Evolutionary conservation across 345 rosid genomes (phyloP), one percentile per base, ranked within the genome.

Genomic region (Boechera retrofracta): DNA sequence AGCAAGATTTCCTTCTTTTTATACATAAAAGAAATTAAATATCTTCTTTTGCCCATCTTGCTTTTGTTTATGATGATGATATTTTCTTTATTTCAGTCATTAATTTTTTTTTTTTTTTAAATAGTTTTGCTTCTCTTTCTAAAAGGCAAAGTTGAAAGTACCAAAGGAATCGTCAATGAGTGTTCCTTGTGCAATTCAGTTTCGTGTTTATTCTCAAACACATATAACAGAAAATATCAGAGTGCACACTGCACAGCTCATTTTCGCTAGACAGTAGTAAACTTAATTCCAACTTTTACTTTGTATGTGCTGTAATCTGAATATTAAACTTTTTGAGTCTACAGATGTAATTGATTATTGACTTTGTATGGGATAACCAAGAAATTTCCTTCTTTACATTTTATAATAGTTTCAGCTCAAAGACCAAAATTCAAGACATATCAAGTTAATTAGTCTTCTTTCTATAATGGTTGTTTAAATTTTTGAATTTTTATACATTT

Each of bases 11-110:
- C 24, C 0, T 67, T 38, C 2, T 55, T 44, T 64, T 16, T 73
- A 10, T n/a, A 55, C 49, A 12, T 4, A 26, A 26, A 64, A 51
- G 5, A 48, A 51, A 36, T 21, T 59, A 6, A 15, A 35, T 57
- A 15, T 47, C 68, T 58, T 76, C 79, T 67, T 76, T 62, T 53
- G 42, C 71, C 75, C 70, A 76, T 55, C 64, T 77, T 55, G 49
- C 71, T 60, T 59, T 60, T 60, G 64, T 60, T 60, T 36, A 18
- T 60, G 9, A 39, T 39, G 54, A 63, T 41, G 7, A 42, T 64
- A 58, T 71, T 55, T 33, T 32, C 32, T 42, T 76, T 76, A 47
- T 18, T 75, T 36, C 51, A 36, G 24, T 32, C 48, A 1, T 31
- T 52, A 13, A 12, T 15, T 49, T 5, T 21, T 12, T 0, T 5